These are phyloP conservation scores for Fusarium guadeloupense DNA, from an alignment of 2,329 filamentous ascomycete genomes.

Conservation along the genomic window DNA sequence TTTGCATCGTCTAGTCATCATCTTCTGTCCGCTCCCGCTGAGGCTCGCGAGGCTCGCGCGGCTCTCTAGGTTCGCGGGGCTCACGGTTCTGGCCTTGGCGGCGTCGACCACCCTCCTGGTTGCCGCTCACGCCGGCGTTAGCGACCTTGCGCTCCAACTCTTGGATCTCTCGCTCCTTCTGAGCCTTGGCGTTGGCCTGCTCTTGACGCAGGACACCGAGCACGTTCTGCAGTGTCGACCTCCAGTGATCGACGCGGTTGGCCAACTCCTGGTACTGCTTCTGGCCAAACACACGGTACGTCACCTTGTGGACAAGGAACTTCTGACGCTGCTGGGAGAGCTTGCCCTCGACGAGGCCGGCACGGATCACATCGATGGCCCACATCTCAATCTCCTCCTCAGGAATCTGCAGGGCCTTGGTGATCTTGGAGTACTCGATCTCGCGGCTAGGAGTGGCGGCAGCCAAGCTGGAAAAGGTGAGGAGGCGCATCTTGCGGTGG, in stretches of 20 bases:
- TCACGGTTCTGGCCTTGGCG: slow-evolving; percentile 44
- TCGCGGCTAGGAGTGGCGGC: slow-evolving; percentile 85
- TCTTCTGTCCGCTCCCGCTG: slow-evolving; percentile 62
- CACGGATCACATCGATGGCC: slow-evolving; percentile 98
- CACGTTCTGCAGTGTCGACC: slow-evolving; percentile 80
- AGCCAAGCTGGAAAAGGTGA: slow-evolving; percentile 90
- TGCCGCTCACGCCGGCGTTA: slow-evolving; percentile 51
- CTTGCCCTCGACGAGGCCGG: slow-evolving; percentile 94
- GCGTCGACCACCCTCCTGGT: slow-evolving; percentile 47
- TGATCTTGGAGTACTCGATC: slow-evolving; percentile 87
- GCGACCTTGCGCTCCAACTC: slow-evolving; percentile 74
- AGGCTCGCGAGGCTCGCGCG: slow-evolving; percentile 28
- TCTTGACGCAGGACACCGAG: slow-evolving; percentile 80
- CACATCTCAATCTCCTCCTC: slow-evolving; percentile 92
- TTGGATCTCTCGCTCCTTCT: slow-evolving; percentile 80
- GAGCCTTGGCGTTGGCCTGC: slow-evolving; percentile 79
- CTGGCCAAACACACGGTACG: slow-evolving; percentile 95
- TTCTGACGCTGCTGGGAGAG: slow-evolving; percentile 91
- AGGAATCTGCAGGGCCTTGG: slow-evolving; percentile 84
- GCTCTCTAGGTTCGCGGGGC: slow-evolving; percentile 23
- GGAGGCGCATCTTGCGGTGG: slow-evolving; percentile 93
- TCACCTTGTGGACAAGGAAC: slow-evolving; percentile 95
- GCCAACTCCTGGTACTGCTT: slow-evolving; percentile 98
- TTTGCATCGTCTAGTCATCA: slow-evolving; percentile 58
- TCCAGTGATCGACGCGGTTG: slow-evolving; percentile 90